Conservation (phyloP, 73 alveolate genomes). For the Paramecium primaurelia region DNA sequence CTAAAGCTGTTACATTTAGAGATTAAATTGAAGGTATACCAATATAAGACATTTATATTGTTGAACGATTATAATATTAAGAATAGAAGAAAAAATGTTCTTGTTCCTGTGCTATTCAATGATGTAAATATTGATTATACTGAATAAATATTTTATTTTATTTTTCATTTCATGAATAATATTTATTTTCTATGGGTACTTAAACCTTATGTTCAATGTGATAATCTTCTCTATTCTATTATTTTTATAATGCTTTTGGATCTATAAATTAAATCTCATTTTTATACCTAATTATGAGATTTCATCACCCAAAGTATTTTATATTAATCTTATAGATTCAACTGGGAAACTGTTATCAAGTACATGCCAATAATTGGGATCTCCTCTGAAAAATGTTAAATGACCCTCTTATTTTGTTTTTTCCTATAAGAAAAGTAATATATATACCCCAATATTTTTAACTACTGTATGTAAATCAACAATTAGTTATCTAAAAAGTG, state of each 20-base stretch:
- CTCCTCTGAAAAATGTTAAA: not conserved
- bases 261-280: not conserved
- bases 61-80: not conserved
- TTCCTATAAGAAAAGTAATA: not conserved
- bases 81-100: conserved; percentile 8
- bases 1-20: conserved; percentile 19
- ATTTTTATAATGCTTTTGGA: not conserved
- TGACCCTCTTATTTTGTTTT: not conserved
- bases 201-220: not conserved
- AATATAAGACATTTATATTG: not conserved
- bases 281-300: not conserved
- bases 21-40: conserved; percentile 15
- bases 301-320: conserved; percentile 12
- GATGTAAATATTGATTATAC: not conserved
- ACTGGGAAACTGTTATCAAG: conserved; percentile 23
- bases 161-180: conserved; percentile 18
- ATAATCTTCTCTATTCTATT: not conserved
- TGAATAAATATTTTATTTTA: conserved; percentile 11
- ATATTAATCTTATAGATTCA: not conserved
- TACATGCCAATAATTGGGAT: conserved; percentile 45
- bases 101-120: conserved; percentile 15
- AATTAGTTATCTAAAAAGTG: conserved; percentile 5
- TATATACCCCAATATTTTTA: not conserved
- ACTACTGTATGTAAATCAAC: not conserved
- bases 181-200: conserved; percentile 10